Percentiles rank a stretch among this genome's conserved stretches.
Evolutionary conservation across 768 basidiomycete species (phyloP).

Genomic region (Tulasnella sp.): DNA sequence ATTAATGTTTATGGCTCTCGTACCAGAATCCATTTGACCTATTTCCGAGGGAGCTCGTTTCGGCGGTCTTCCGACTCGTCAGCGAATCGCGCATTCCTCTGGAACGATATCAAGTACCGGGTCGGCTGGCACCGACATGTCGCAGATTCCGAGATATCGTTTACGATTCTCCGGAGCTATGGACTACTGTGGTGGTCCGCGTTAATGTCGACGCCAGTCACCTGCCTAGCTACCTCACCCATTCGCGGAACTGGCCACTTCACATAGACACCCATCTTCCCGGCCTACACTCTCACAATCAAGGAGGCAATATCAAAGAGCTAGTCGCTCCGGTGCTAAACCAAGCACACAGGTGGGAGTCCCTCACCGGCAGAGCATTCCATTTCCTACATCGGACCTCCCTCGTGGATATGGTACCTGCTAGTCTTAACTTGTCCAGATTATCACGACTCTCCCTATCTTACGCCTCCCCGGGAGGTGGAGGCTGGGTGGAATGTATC

Average conservation of each 20-base stretch:
- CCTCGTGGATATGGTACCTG: not conserved
- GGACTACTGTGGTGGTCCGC: not conserved
- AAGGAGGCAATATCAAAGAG: not conserved
- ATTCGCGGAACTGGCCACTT: not conserved
- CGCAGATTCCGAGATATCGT: not conserved
- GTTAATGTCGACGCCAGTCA: not conserved
- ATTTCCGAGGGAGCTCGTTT: not conserved
- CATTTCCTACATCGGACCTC: not conserved
- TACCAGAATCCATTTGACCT: not conserved
- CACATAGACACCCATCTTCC: not conserved
- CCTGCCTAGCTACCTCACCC: not conserved
- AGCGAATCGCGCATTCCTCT: not conserved
- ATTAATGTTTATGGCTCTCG: not conserved
- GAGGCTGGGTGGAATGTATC: not conserved
- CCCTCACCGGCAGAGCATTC: not conserved
- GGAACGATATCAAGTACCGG: not conserved
- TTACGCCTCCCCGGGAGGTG: not conserved
- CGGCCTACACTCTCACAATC: not conserved
- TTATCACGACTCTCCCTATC: not conserved
- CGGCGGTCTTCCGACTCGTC: not conserved
- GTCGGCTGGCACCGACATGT: not conserved
- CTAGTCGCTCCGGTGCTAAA: not conserved
- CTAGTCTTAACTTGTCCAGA: not conserved
- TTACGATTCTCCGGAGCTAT: not conserved
- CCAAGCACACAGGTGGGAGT: not conserved